Percentiles rank a stretch among this genome's conserved stretches.
Conservation (phyloP, 192 early-diverging fungal genomes). For the Rhizophagus prolifer region DNA sequence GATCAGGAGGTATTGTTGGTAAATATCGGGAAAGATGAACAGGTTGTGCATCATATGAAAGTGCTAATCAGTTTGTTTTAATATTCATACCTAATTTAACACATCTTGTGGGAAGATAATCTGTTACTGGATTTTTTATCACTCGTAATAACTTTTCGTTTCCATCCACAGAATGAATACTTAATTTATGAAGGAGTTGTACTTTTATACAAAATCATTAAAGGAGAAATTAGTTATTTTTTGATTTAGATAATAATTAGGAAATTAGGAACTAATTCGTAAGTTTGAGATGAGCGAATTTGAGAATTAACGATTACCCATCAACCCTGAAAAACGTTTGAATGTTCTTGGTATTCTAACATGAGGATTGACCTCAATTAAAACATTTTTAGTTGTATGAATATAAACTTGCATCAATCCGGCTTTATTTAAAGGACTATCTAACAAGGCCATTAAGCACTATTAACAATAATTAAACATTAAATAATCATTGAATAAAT, state of each 20-base stretch:
- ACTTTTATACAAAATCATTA: slow-evolving; percentile 49
- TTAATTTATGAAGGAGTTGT: slow-evolving; percentile 97
- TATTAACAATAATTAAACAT: slow-evolving; percentile 28
- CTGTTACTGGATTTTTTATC: slow-evolving; percentile 96
- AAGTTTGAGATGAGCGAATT: too few species aligned
- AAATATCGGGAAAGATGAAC: slow-evolving; percentile 82
- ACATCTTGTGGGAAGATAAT: slow-evolving; percentile 90
- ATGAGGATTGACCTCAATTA: slow-evolving; percentile 98
- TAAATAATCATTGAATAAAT: background rate
- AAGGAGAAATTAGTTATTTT: background rate
- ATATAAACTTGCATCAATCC: slow-evolving; percentile 98
- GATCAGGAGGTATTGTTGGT: slow-evolving; percentile 70
- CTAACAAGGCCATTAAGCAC: slow-evolving; percentile 93
- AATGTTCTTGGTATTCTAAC: slow-evolving; percentile 99
- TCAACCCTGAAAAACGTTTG: slow-evolving; percentile 96
- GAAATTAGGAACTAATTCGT: too few species aligned
- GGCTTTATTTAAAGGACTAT: slow-evolving; percentile 98
- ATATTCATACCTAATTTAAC: slow-evolving; percentile 73
- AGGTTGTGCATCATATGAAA: slow-evolving; percentile 87
- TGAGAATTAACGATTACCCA: slow-evolving; percentile 60
- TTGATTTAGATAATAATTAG: background rate
- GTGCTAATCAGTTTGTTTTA: slow-evolving; percentile 39
- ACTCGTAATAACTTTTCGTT: slow-evolving; percentile 93
- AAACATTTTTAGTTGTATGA: slow-evolving; percentile 88
- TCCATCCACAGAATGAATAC: slow-evolving; percentile 89